Evolutionary conservation across 2,329 filamentous ascomycete species (phyloP).

Genomic region (Arthrocladium fulminans): DNA sequence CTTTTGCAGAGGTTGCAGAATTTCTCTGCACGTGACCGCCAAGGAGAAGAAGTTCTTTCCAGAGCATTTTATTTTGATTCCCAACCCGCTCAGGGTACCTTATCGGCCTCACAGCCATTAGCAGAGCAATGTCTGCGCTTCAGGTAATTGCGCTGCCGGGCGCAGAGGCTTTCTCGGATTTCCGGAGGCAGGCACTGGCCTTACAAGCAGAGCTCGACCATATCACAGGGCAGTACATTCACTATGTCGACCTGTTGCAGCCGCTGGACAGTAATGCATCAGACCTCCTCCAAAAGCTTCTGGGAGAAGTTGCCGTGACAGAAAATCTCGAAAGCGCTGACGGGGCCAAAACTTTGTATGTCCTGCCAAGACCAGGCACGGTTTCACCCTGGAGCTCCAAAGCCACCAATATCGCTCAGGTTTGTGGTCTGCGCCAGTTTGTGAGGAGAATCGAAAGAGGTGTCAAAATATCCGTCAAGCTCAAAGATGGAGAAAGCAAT

Average conservation of each 20-base stretch:
- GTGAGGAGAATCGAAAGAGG: constrained; percentile 79
- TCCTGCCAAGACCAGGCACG: constrained; percentile 69
- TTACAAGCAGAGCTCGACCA: constrained; percentile 35
- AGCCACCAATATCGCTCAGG: constrained; percentile 84
- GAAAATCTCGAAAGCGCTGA: constrained; percentile 34
- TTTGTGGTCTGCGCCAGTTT: constrained; percentile 69
- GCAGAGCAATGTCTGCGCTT: constrained; percentile 11
- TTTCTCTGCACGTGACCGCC: no score
- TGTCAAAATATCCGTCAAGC: constrained; percentile 59
- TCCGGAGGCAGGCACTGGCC: constrained; percentile 36
- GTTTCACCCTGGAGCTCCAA: constrained; percentile 97
- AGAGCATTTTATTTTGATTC: no score
- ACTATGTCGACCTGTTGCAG: constrained; percentile 56
- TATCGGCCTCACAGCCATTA: neutral
- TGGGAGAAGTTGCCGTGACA: constrained; percentile 50
- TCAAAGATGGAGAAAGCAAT: constrained; percentile 48
- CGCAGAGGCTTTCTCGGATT: constrained; percentile 34
- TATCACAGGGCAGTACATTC: constrained; percentile 43
- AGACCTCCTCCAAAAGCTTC: constrained; percentile 48
- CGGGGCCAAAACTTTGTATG: constrained; percentile 53
- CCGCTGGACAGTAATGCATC: constrained; percentile 40
- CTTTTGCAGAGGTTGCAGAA: no score
- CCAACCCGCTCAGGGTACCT: neutral
- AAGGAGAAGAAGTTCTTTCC: no score
- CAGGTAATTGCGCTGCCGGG: constrained; percentile 19